phyloP scores from a whole-genome alignment of 2,329 filamentous ascomycete species.

The Ceratocystis huliohia region DNA sequence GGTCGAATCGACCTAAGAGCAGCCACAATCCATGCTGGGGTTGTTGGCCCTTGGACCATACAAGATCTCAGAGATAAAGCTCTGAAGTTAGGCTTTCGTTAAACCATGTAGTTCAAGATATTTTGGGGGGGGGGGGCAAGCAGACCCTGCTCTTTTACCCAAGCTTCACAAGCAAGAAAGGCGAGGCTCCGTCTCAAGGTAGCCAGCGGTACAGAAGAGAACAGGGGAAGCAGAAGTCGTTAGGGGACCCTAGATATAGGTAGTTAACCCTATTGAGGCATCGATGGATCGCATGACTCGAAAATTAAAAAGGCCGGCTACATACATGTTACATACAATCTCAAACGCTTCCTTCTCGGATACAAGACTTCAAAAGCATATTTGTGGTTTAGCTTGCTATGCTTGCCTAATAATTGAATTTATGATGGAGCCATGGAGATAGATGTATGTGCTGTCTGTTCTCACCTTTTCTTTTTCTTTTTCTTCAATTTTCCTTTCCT shows the following conservation, averaged over 20 bases:
- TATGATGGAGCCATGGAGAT: neutral
- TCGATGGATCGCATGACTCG: neutral
- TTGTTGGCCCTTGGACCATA: neutral
- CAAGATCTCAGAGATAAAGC: neutral
- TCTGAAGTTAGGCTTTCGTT: neutral
- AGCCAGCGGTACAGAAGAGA: neutral
- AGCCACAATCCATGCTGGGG: neutral
- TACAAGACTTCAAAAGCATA: neutral
- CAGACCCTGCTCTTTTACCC: neutral
- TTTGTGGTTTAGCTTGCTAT: too few relatives aligned
- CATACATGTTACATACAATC: neutral
- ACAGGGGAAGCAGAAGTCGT: neutral
- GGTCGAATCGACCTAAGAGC: neutral
- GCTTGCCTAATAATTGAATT: neutral
- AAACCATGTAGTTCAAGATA: neutral
- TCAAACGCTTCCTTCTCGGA: constrained; percentile 1
- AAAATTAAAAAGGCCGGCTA: constrained; percentile 8
- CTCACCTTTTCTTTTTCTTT: neutral
- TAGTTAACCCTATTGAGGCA: neutral
- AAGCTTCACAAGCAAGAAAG: neutral
- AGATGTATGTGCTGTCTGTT: neutral
- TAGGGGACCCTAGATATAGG: neutral
- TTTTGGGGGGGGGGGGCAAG: neutral
- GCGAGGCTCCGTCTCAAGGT: neutral
- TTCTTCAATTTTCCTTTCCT: neutral